These are phyloP conservation scores for Cyberlindnera suaveolens DNA, from an alignment of 805 yeast genomes.

Conservation along the genomic window DNA sequence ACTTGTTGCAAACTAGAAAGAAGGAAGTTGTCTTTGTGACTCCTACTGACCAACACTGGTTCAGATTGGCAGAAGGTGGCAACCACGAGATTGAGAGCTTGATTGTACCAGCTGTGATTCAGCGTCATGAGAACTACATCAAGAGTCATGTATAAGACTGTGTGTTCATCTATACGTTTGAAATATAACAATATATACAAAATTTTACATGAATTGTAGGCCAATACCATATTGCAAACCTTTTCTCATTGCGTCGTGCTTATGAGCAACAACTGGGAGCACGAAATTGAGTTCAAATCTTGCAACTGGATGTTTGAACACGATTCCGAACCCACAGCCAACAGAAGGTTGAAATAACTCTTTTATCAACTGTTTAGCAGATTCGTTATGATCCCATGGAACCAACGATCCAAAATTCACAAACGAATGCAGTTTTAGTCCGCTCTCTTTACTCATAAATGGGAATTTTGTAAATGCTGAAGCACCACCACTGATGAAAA, in stretches of 20 bases:
- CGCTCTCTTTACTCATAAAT: slow-evolving; percentile 36
- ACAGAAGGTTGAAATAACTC: slow-evolving; percentile 39
- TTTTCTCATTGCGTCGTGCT: slow-evolving; percentile 46
- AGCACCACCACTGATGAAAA: slow-evolving; percentile 48
- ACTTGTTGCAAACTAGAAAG: slow-evolving; percentile 83
- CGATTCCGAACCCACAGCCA: slow-evolving; percentile 53
- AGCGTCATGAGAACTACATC: slow-evolving; percentile 38
- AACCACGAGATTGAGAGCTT: slow-evolving; percentile 65
- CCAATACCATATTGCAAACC: slow-evolving; percentile 69
- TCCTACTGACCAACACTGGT: slow-evolving; percentile 39
- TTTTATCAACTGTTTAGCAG: slow-evolving; percentile 15
- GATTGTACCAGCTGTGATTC: slow-evolving; percentile 73
- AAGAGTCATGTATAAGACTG: not conserved
- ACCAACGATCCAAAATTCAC: slow-evolving; percentile 59
- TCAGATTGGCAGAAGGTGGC: slow-evolving; percentile 39
- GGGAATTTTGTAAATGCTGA: slow-evolving; percentile 62
- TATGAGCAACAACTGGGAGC: slow-evolving; percentile 49
- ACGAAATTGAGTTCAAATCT: slow-evolving; percentile 62
- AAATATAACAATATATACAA: not conserved
- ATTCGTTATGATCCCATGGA: slow-evolving; percentile 29
- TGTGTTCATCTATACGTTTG: slow-evolving; percentile 1
- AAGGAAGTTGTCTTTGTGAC: slow-evolving; percentile 81
- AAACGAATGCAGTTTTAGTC: slow-evolving; percentile 58
- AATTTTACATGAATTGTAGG: slow-evolving; percentile 41
- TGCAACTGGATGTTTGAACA: slow-evolving; percentile 58